Conservation (phyloP, 2,329 filamentous ascomycete genomes). For the Sporothrix curviconia region DNA sequence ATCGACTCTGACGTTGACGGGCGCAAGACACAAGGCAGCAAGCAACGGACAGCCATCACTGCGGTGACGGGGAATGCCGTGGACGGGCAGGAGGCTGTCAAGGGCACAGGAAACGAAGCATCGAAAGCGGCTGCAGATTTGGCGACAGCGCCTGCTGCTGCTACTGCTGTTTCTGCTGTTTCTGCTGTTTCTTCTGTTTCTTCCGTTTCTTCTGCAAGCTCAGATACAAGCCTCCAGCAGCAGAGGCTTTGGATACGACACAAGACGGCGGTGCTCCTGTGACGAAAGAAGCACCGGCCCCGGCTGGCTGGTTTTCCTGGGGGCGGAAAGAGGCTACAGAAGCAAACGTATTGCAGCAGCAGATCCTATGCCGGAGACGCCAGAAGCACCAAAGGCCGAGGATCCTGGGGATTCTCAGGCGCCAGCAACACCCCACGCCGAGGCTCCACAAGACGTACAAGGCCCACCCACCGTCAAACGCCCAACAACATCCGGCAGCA, state of each 20-base stretch:
- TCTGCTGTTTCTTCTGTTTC: too few species aligned
- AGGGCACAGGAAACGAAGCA: slow-evolving; percentile 13
- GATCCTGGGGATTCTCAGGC: neutral
- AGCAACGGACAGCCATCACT: neutral
- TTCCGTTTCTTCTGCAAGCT: too few species aligned
- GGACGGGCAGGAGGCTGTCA: neutral
- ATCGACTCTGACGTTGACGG: neutral
- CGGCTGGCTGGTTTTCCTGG: slow-evolving; percentile 18
- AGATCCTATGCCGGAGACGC: slow-evolving; percentile 15
- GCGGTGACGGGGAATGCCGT: neutral
- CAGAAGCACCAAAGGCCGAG: slow-evolving; percentile 12
- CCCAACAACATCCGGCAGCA: slow-evolving; percentile 19
- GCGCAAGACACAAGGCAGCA: neutral
- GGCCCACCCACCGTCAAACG: slow-evolving; percentile 14
- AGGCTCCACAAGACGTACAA: slow-evolving; percentile 10
- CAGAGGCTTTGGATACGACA: neutral
- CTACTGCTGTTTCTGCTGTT: too few species aligned
- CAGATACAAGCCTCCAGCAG: too few species aligned
- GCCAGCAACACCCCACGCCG: slow-evolving; percentile 10
- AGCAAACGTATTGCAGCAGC: slow-evolving; percentile 19
- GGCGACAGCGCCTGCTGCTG: neutral
- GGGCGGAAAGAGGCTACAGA: slow-evolving; percentile 11
- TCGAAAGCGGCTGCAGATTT: neutral
- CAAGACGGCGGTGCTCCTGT: neutral
- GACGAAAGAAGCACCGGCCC: neutral